These are phyloP conservation scores for Fragaria iinumae DNA, from an alignment of 306 rosid genomes.

Conservation along the genomic window DNA sequence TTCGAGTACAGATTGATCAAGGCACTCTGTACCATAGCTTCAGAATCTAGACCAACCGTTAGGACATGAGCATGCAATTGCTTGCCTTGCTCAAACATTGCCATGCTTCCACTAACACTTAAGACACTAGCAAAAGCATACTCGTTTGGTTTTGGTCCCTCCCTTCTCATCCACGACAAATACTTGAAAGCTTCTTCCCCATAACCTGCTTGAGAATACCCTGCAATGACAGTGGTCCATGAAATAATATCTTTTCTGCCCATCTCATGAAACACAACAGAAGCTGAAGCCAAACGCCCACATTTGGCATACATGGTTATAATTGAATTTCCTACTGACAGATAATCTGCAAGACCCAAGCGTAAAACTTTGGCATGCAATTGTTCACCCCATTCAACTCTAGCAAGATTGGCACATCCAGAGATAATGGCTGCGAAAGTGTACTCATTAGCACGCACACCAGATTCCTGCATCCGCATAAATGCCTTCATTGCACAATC, in stretches of 20 bases:
- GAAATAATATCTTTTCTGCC: slow-evolving; percentile 63
- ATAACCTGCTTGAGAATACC: slow-evolving; percentile 71
- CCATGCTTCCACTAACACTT: slow-evolving; percentile 76
- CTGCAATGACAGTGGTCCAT: slow-evolving; percentile 80
- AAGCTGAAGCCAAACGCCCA: slow-evolving; percentile 58
- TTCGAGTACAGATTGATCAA: slow-evolving; percentile 68
- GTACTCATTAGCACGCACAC: slow-evolving; percentile 66
- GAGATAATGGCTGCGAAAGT: slow-evolving; percentile 67
- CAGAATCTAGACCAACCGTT: slow-evolving; percentile 53
- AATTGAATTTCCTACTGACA: slow-evolving; percentile 69
- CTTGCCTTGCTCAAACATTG: slow-evolving; percentile 75
- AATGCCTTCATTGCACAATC: slow-evolving; percentile 54
- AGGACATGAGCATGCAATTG: slow-evolving; percentile 71
- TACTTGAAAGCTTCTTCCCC: slow-evolving; percentile 67
- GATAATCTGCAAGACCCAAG: slow-evolving; percentile 47
- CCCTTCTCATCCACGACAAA: slow-evolving; percentile 71
- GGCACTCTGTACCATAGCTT: slow-evolving; percentile 61
- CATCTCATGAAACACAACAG: slow-evolving; percentile 49
- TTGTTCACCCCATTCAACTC: slow-evolving; percentile 60
- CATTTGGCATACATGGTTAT: slow-evolving; percentile 67
- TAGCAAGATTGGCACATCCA: slow-evolving; percentile 60
- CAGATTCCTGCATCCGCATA: slow-evolving; percentile 54
- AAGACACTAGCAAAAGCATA: slow-evolving; percentile 67
- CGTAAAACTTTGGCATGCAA: slow-evolving; percentile 55
- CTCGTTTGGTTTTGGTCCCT: slow-evolving; percentile 68